phyloP scores from a whole-genome alignment of 495 filamentous ascomycete species.

The Aspergillus saccharolyticus region DNA sequence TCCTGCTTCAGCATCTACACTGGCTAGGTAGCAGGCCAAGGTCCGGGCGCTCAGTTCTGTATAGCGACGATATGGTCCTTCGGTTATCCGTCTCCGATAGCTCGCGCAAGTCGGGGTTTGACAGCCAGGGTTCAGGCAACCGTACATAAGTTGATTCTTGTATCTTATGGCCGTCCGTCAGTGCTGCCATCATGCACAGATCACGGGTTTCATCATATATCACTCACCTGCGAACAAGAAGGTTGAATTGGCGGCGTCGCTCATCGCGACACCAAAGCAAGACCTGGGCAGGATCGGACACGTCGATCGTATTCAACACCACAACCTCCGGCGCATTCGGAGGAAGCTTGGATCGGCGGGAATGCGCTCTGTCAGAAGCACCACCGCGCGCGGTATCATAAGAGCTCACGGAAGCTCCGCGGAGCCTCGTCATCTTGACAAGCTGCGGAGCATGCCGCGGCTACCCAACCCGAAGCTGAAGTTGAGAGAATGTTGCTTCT shows the following conservation, averaged over 20 bases:
- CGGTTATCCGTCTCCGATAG: conserved; percentile 60
- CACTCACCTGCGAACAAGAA: conserved; percentile 47
- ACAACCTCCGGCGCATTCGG: conserved; percentile 46
- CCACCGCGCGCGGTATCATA: conserved; percentile 26
- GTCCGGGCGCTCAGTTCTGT: conserved; percentile 67
- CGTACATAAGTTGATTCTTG: conserved; percentile 76
- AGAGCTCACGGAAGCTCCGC: conserved; percentile 41
- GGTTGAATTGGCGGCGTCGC: conserved; percentile 46
- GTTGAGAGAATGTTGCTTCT: neutral
- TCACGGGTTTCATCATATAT: neutral
- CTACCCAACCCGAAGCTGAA: neutral
- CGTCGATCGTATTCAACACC: conserved; percentile 43
- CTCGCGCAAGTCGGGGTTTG: conserved; percentile 75
- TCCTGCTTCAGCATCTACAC: conserved; percentile 65
- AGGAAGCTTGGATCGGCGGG: conserved; percentile 42
- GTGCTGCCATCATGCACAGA: neutral
- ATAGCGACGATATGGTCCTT: conserved; percentile 67
- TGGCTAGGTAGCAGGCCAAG: conserved; percentile 72
- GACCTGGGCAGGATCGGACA: conserved; percentile 42
- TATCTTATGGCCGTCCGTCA: conserved; percentile 52
- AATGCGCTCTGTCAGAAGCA: conserved; percentile 26
- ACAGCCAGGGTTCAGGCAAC: conserved; percentile 68
- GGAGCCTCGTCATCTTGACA: conserved; percentile 43
- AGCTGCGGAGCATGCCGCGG: conserved; percentile 26
- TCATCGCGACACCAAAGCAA: conserved; percentile 47